Percentiles rank a stretch among this genome's conserved stretches.
Evolutionary conservation across 306 rosid genomes (phyloP).

Genomic region (Trifolium subterraneum): DNA sequence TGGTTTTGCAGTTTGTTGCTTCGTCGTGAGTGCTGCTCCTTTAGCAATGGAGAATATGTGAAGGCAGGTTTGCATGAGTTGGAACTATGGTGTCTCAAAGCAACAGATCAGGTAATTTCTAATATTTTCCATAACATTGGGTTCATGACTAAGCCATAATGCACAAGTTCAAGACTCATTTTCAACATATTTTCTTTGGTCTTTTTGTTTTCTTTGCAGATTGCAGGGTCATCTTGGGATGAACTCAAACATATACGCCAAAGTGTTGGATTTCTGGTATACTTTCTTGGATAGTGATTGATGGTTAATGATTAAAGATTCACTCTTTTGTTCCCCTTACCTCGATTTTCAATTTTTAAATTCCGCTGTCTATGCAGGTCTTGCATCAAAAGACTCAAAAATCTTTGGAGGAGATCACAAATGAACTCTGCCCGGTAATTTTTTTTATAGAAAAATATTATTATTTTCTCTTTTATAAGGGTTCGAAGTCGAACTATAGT

Average conservation of each 20-base stretch:
- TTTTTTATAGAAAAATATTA: background rate
- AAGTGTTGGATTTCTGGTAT: constrained; percentile 86
- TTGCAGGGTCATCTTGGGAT: constrained; percentile 81
- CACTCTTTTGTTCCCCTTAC: background rate
- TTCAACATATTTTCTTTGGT: background rate
- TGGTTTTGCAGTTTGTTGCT: constrained; percentile 70
- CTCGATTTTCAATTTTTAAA: background rate
- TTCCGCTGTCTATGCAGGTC: constrained; percentile 57
- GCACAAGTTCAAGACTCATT: constrained; percentile 5
- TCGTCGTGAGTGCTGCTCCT: constrained; percentile 92
- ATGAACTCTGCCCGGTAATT: constrained; percentile 83
- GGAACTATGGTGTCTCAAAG: constrained; percentile 83
- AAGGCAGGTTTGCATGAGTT: constrained; percentile 81
- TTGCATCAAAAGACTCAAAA: constrained; percentile 86
- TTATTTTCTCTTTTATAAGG: background rate
- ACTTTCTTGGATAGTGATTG: constrained; percentile 38
- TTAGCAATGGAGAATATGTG: constrained; percentile 88
- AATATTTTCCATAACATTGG: constrained; percentile 20
- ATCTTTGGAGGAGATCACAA: constrained; percentile 75
- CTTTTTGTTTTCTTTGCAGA: constrained; percentile 52
- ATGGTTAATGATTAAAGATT: constrained; percentile 20
- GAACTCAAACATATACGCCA: constrained; percentile 89
- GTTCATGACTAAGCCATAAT: background rate
- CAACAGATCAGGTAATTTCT: constrained; percentile 66
- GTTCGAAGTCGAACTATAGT: no score